Conservation (phyloP, 192 early-diverging fungal species). For the Backusella circina region DNA sequence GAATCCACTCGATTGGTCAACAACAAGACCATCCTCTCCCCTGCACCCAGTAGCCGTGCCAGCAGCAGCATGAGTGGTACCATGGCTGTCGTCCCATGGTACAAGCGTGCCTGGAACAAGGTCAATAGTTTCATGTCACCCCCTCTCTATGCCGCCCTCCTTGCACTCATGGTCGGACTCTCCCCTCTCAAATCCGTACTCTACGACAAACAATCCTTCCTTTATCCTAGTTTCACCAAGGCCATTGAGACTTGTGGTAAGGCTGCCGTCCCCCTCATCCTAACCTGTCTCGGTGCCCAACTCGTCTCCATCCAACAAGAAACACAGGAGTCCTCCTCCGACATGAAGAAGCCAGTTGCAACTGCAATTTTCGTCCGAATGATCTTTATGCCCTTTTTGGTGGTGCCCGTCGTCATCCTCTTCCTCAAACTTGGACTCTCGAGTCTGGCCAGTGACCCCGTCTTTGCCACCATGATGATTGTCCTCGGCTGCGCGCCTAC, state of each 20-base stretch:
- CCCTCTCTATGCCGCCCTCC: conserved; percentile 66
- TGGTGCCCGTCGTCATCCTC: conserved; percentile 31
- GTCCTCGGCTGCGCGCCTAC: conserved; percentile 63
- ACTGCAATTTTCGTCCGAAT: conserved; percentile 32
- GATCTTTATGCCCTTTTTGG: conserved; percentile 36
- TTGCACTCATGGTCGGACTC: conserved; percentile 63
- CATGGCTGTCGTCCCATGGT: too few relatives aligned
- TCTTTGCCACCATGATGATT: conserved; percentile 62
- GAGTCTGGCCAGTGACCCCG: conserved; percentile 58
- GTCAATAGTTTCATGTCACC: conserved; percentile 52
- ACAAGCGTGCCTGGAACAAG: not conserved
- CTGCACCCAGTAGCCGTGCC: not conserved
- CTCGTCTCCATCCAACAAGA: conserved; percentile 28
- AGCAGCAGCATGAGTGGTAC: not conserved
- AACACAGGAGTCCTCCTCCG: not conserved
- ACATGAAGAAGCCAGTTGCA: conserved; percentile 35
- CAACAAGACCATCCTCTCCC: not conserved
- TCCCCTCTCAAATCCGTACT: conserved; percentile 60
- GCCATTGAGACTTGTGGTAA: conserved; percentile 70
- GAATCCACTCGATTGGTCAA: not conserved
- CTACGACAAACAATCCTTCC: conserved; percentile 53
- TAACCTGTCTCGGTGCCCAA: conserved; percentile 75
- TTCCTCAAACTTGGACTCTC: conserved; percentile 27
- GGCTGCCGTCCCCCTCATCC: conserved; percentile 73
- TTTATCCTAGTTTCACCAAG: conserved; percentile 52